Conservation (phyloP, 2,329 filamentous ascomycete species). For the Xylariaceae sp. region DNA sequence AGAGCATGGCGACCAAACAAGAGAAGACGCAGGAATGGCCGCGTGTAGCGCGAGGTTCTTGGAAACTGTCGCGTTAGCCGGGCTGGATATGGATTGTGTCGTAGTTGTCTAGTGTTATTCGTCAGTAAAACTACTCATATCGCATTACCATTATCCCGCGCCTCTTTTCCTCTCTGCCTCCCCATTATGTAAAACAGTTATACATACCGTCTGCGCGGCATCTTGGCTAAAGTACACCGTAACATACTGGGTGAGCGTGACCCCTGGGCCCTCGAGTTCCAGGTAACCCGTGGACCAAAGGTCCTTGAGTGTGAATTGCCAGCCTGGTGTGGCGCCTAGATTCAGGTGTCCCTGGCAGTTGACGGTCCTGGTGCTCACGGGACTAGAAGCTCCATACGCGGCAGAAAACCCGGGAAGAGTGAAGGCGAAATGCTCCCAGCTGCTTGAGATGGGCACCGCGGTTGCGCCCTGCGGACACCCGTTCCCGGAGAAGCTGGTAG, state of each 20-base stretch:
- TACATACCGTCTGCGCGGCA: constrained; percentile 27
- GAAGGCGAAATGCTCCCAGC: constrained; percentile 29
- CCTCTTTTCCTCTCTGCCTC: too few species aligned
- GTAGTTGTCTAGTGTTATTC: constrained; percentile 2
- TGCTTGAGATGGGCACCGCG: constrained; percentile 7
- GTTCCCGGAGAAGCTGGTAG: constrained; percentile 31
- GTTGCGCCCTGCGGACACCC: constrained; percentile 30
- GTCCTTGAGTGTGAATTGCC: constrained; percentile 32
- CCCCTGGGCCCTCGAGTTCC: constrained; percentile 22
- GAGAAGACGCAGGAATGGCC: constrained; percentile 19
- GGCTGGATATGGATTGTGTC: constrained; percentile 20
- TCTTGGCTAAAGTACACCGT: constrained; percentile 32
- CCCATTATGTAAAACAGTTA: too few species aligned
- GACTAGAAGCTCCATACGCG: constrained; percentile 15
- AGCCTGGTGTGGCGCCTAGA: constrained; percentile 26
- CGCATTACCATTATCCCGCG: too few species aligned
- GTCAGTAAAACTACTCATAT: too few species aligned
- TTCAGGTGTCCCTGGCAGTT: constrained; percentile 33
- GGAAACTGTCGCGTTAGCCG: constrained; percentile 12
- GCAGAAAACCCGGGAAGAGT: constrained; percentile 27
- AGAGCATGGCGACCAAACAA: constrained; percentile 31
- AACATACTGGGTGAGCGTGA: constrained; percentile 30
- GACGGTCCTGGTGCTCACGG: constrained; percentile 21
- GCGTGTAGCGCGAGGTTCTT: constrained; percentile 25
- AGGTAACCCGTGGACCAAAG: constrained; percentile 29